phyloP scores from a whole-genome alignment of 495 filamentous ascomycete genomes.

The Neurospora sp. region DNA sequence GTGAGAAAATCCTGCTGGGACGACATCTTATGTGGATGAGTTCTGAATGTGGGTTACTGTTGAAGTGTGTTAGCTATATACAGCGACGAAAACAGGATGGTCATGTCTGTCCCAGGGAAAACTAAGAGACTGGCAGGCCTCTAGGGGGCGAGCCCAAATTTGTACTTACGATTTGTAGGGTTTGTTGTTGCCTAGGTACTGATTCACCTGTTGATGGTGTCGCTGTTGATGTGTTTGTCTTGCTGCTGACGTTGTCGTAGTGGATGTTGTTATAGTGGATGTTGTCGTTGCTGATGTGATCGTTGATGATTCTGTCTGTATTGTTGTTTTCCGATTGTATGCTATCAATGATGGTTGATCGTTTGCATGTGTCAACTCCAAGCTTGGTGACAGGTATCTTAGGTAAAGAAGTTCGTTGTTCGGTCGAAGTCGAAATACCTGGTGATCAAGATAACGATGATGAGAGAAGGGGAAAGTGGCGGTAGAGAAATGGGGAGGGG shows the following conservation, averaged over 20 bases:
- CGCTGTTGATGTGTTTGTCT: not conserved
- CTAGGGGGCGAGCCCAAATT: not conserved
- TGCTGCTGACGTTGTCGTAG: not conserved
- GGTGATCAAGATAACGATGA: not conserved
- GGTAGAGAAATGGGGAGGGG: not conserved
- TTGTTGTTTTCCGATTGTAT: not conserved
- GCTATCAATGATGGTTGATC: not conserved
- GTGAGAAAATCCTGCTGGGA: not conserved
- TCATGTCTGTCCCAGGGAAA: not conserved
- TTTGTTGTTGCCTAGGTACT: not conserved
- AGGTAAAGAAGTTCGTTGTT: not conserved
- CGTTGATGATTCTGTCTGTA: not conserved
- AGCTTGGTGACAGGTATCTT: not conserved
- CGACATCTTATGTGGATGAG: not conserved
- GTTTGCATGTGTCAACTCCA: not conserved
- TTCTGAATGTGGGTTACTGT: not conserved
- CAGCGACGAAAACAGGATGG: fast-evolving
- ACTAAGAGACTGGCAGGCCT: not conserved
- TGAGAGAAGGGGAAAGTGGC: not conserved
- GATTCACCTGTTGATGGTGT: not conserved
- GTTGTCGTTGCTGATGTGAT: not conserved
- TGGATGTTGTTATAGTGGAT: no score
- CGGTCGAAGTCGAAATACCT: not conserved
- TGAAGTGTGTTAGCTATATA: not conserved
- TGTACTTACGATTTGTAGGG: not conserved